Evolutionary conservation across 495 filamentous ascomycete genomes (phyloP).

Genomic region (Annulohypoxylon moriforme): DNA sequence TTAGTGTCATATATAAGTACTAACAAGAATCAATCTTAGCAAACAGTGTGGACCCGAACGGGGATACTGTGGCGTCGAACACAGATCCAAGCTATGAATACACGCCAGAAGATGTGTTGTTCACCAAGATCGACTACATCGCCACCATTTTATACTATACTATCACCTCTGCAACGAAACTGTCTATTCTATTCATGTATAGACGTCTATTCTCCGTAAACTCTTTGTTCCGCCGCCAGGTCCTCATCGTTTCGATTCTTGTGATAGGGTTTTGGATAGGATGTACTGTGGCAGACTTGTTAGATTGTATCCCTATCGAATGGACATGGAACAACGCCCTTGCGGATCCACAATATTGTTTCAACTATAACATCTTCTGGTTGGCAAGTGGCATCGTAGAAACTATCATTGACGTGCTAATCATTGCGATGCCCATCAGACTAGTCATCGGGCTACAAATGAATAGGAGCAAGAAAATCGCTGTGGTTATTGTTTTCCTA

Average conservation of each 20-base stretch:
- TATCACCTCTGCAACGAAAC: conserved; percentile 20
- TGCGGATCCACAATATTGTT: conserved; percentile 27
- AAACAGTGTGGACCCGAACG: not conserved
- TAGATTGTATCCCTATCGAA: conserved; percentile 30
- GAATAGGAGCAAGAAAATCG: conserved; percentile 15
- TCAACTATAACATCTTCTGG: conserved; percentile 27
- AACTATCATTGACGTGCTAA: conserved; percentile 17
- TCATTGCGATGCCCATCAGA: conserved; percentile 20
- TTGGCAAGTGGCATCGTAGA: conserved; percentile 17
- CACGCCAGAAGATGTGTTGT: conserved; percentile 15
- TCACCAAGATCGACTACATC: conserved; percentile 15
- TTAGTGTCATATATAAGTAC: not conserved
- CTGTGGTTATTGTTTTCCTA: conserved; percentile 12
- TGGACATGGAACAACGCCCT: conserved; percentile 16
- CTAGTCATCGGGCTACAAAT: conserved; percentile 11
- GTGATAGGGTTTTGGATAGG: conserved; percentile 27
- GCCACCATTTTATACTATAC: conserved; percentile 20
- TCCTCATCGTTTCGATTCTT: not conserved
- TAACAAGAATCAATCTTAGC: not conserved
- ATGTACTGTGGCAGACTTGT: conserved; percentile 12
- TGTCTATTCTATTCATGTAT: conserved; percentile 31
- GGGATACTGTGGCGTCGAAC: not conserved
- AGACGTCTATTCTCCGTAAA: conserved; percentile 17
- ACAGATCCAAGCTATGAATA: conserved; percentile 2
- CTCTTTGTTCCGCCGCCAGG: conserved; percentile 5